A percentile compares a stretch with the other conserved stretches of the same genome.
Conservation (phyloP, 768 basidiomycete species). For the Dioszegia aurantiaca region DNA sequence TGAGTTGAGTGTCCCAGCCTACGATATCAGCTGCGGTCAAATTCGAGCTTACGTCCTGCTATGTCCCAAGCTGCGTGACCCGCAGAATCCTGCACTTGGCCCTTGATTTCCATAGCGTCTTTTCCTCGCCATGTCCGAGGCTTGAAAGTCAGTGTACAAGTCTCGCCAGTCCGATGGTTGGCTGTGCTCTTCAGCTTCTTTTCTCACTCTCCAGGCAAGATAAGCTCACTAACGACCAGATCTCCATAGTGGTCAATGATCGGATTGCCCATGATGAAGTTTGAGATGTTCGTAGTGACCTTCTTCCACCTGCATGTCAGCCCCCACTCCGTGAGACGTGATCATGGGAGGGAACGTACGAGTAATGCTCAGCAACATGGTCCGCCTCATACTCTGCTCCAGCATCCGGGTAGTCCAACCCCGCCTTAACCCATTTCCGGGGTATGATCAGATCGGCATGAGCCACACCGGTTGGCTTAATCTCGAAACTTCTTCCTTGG, state of each 20-base stretch:
- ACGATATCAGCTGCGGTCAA: constrained; percentile 2
- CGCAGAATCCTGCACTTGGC: constrained; percentile 66
- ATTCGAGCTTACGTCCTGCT: constrained; percentile 63
- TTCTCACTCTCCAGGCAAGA: not conserved
- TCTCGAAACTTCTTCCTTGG: constrained; percentile 94
- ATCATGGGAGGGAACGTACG: constrained; percentile 24
- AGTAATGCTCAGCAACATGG: constrained; percentile 79
- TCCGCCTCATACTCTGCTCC: constrained; percentile 40
- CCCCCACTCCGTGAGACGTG: not conserved
- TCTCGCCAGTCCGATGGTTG: constrained; percentile 86
- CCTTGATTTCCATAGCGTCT: constrained; percentile 89
- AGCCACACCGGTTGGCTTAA: constrained; percentile 88
- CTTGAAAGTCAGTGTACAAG: constrained; percentile 87
- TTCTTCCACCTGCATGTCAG: constrained; percentile 39
- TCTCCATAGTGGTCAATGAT: constrained; percentile 92
- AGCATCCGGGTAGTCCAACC: constrained; percentile 33
- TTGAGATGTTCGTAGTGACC: constrained; percentile 61
- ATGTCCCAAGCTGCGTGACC: constrained; percentile 78
- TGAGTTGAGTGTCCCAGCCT: constrained; percentile 86
- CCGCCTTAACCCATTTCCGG: constrained; percentile 59
- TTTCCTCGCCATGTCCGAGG: constrained; percentile 91
- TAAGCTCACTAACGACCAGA: constrained; percentile 68
- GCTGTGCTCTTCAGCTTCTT: constrained; percentile 49
- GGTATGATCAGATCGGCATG: constrained; percentile 80
- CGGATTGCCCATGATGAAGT: constrained; percentile 85